Evolutionary conservation across 495 filamentous ascomycete species (phyloP).

Genomic region (Penicillium riverlandense): DNA sequence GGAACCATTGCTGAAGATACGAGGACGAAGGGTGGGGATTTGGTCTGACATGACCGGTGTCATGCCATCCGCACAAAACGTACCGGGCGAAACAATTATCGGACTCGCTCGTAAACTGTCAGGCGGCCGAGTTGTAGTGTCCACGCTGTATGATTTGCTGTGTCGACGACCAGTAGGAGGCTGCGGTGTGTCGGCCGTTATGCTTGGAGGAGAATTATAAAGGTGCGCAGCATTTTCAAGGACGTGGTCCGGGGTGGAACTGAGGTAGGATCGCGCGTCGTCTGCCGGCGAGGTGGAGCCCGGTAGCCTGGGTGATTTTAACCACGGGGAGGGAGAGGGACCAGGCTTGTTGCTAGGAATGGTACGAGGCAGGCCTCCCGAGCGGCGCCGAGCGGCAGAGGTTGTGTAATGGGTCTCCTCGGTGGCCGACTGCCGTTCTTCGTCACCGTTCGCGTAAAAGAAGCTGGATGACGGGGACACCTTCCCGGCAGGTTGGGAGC

Average conservation of each 20-base stretch:
- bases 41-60: conserved; percentile 21
- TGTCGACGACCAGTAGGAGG: conserved; percentile 16
- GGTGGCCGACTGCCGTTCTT: conserved; percentile 24
- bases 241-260: conserved; percentile 2
- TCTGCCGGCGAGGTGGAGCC: conserved; percentile 20
- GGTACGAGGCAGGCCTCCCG: conserved; percentile 30
- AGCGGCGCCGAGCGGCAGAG: conserved; percentile 24
- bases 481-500: conserved; percentile 22
- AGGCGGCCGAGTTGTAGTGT: conserved; percentile 14
- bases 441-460: conserved; percentile 47
- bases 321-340: conserved; percentile 31
- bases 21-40: conserved; percentile 27
- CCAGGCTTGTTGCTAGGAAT: conserved; percentile 16
- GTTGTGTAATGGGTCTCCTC: conserved; percentile 12
- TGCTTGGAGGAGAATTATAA: conserved; percentile 16
- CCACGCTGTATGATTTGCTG: conserved; percentile 34
- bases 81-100: conserved; percentile 20
- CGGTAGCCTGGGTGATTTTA: conserved; percentile 32
- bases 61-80: conserved; percentile 12
- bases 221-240: conserved; percentile 11
- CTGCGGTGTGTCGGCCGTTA: conserved; percentile 9
- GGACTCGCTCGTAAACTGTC: conserved; percentile 31
- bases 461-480: conserved; percentile 41
- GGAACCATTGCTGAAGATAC: conserved; percentile 35
- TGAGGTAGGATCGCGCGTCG: conserved; percentile 6